Percentiles rank a stretch among this genome's conserved stretches.
Conservation (phyloP, 371 early-diverging fungal species). For the Apophysomyces elegans region DNA sequence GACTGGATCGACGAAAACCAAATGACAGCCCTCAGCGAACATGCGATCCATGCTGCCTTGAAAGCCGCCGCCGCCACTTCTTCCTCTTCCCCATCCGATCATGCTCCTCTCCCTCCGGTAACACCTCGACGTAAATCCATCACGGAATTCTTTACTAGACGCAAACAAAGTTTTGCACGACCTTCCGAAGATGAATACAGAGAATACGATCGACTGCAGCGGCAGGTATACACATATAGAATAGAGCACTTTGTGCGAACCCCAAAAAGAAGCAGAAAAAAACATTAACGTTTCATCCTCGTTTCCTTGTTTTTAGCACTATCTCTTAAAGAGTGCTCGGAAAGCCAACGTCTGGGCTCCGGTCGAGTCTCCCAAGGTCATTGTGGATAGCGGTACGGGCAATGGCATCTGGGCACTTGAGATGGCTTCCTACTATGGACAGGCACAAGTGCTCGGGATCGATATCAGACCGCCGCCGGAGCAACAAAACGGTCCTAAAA, state of each 20-base stretch:
- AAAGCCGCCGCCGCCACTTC: conserved; percentile 19
- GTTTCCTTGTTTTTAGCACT: conserved; percentile 34
- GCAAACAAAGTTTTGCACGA: conserved; percentile 40
- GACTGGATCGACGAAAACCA: conserved; percentile 51
- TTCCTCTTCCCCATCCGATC: conserved; percentile 2
- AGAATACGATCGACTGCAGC: conserved; percentile 49
- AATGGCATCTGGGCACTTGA: conserved; percentile 65
- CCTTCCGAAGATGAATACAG: conserved; percentile 39
- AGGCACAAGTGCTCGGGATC: conserved; percentile 54
- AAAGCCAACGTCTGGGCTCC: conserved; percentile 46
- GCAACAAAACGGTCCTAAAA: conserved; percentile 35
- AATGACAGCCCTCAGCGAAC: conserved; percentile 24
- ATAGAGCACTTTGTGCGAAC: not conserved
- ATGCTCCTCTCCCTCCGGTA: conserved; percentile 12
- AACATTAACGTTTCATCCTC: not conserved
- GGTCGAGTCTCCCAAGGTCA: conserved; percentile 40
- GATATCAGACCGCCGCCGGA: conserved; percentile 55
- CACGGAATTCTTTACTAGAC: conserved; percentile 48
- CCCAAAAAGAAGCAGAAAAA: not conserved
- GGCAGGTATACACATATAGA: conserved; percentile 32
- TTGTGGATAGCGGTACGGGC: conserved; percentile 60
- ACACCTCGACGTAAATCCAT: conserved; percentile 49
- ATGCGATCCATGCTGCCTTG: conserved; percentile 28
- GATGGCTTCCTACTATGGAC: conserved; percentile 55
- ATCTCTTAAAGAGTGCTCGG: conserved; percentile 47